Conservation (phyloP, 2,329 filamentous ascomycete species). For the Colletotrichum aenigma region DNA sequence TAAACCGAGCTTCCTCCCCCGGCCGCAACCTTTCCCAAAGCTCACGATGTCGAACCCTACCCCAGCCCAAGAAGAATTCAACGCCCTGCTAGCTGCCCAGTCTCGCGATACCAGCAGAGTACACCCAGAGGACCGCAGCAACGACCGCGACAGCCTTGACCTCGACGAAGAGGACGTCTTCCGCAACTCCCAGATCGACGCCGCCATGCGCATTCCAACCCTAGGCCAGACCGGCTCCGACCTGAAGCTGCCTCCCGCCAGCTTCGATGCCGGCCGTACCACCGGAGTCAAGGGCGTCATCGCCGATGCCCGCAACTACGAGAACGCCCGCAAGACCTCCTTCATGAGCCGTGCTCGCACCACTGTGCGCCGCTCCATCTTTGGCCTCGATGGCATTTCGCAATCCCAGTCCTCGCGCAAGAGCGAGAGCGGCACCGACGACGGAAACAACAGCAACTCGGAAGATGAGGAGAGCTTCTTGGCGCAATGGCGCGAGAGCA, state of each 20-base stretch:
- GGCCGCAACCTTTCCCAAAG: slow-evolving; percentile 17
- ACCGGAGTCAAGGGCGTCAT: slow-evolving; percentile 89
- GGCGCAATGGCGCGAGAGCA: slow-evolving; percentile 80
- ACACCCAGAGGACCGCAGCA: slow-evolving; percentile 66
- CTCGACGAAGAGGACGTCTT: slow-evolving; percentile 59
- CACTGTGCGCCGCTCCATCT: slow-evolving; percentile 57
- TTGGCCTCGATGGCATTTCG: slow-evolving; percentile 44
- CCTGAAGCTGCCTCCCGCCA: slow-evolving; percentile 65
- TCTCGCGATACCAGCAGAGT: slow-evolving; percentile 43
- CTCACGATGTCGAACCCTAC: slow-evolving; percentile 59
- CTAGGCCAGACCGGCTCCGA: slow-evolving; percentile 48
- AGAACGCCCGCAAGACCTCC: slow-evolving; percentile 65
- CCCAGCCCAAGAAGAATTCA: slow-evolving; percentile 70
- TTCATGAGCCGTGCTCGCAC: slow-evolving; percentile 57
- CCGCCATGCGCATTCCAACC: slow-evolving; percentile 68
- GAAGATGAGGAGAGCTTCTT: slow-evolving; percentile 83
- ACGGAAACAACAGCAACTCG: slow-evolving; percentile 50
- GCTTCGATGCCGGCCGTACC: slow-evolving; percentile 70
- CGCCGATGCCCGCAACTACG: slow-evolving; percentile 79
- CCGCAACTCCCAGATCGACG: slow-evolving; percentile 61
- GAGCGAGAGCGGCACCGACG: slow-evolving; percentile 52
- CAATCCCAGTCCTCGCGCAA: slow-evolving; percentile 34
- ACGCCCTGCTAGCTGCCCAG: slow-evolving; percentile 64
- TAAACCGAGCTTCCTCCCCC: slow-evolving; percentile 30
- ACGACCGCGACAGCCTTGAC: slow-evolving; percentile 45